A percentile compares a stretch with the other conserved stretches of the same genome.
Conservation (phyloP, 129 eudicot genomes). For the Lactuca sativa region DNA sequence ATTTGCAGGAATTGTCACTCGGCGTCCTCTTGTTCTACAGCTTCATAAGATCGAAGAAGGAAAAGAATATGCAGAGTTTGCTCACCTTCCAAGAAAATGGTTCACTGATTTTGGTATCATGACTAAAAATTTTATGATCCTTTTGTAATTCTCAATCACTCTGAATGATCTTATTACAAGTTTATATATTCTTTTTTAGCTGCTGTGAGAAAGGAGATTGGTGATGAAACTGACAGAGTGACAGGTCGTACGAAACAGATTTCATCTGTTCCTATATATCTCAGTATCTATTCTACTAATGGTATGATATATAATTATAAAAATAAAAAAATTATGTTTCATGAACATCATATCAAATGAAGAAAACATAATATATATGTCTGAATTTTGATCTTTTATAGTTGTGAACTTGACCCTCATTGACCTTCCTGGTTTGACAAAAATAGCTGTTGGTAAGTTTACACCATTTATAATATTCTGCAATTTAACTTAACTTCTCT, state of each 20-base stretch:
- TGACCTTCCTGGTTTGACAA: slow-evolving; percentile 98
- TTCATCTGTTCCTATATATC: slow-evolving; percentile 91
- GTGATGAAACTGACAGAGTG: slow-evolving; percentile 98
- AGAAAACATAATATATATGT: slow-evolving; percentile 12
- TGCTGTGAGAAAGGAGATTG: slow-evolving; percentile 90
- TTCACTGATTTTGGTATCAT: slow-evolving; percentile 80
- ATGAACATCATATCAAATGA: neutral
- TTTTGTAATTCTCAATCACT: neutral
- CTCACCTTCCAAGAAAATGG: slow-evolving; percentile 73
- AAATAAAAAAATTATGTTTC: slow-evolving; percentile 1
- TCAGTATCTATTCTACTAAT: slow-evolving; percentile 93
- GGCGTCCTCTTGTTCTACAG: slow-evolving; percentile 99
- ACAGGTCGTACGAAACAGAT: slow-evolving; percentile 79
- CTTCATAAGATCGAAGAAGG: slow-evolving; percentile 79
- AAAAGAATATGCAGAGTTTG: slow-evolving; percentile 90
- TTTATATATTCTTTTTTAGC: slow-evolving; percentile 47
- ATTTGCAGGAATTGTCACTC: slow-evolving; percentile 86
- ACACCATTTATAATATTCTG: neutral
- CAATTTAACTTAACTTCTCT: neutral
- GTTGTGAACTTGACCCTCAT: slow-evolving; percentile 95
- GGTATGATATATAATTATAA: slow-evolving; percentile 44
- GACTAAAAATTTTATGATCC: slow-evolving; percentile 1
- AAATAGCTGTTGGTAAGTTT: slow-evolving; percentile 93
- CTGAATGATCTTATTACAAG: slow-evolving; percentile 1
- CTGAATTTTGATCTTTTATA: slow-evolving; percentile 41